Conservation (phyloP, 2,329 filamentous ascomycete genomes). For the Penicillium sp. region DNA sequence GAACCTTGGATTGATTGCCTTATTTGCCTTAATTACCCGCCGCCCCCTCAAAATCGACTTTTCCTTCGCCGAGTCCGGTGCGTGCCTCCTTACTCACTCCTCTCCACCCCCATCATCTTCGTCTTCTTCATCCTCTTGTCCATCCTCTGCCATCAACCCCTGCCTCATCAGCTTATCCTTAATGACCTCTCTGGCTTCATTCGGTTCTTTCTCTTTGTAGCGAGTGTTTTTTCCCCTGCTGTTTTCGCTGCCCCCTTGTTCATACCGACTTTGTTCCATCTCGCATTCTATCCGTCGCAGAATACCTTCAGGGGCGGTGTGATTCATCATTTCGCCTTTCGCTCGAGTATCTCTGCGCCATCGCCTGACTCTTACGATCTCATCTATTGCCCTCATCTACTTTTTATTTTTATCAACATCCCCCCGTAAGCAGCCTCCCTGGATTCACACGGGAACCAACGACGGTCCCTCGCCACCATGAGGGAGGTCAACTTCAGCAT, state of each 20-base stretch:
- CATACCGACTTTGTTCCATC: not conserved
- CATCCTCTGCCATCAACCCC: slow-evolving; percentile 1
- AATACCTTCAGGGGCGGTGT: slow-evolving; percentile 9
- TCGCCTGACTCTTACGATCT: not conserved
- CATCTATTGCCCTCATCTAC: not conserved
- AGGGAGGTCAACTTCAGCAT: slow-evolving; percentile 99
- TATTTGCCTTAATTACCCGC: not conserved
- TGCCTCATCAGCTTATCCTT: slow-evolving; percentile 2
- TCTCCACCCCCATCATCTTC: not conserved
- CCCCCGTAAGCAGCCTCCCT: not conserved
- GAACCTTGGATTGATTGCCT: not conserved
- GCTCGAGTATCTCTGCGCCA: not conserved
- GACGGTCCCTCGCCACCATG: slow-evolving; percentile 60
- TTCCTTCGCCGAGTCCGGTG: slow-evolving; percentile 14
- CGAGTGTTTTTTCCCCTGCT: not conserved
- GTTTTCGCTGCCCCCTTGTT: slow-evolving; percentile 1
- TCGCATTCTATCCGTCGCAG: slow-evolving; percentile 2
- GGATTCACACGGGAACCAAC: not conserved
- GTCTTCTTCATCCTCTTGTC: not conserved
- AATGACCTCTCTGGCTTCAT: slow-evolving; percentile 8
- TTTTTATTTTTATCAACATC: not conserved
- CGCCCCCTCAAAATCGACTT: not conserved
- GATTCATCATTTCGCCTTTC: not conserved
- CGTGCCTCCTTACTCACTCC: not conserved
- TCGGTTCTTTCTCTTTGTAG: slow-evolving; percentile 2